Percentiles rank a stretch among this genome's conserved stretches.
phyloP scores from a whole-genome alignment of 352 stramenopile genomes.

The Globisporangium splendens region DNA sequence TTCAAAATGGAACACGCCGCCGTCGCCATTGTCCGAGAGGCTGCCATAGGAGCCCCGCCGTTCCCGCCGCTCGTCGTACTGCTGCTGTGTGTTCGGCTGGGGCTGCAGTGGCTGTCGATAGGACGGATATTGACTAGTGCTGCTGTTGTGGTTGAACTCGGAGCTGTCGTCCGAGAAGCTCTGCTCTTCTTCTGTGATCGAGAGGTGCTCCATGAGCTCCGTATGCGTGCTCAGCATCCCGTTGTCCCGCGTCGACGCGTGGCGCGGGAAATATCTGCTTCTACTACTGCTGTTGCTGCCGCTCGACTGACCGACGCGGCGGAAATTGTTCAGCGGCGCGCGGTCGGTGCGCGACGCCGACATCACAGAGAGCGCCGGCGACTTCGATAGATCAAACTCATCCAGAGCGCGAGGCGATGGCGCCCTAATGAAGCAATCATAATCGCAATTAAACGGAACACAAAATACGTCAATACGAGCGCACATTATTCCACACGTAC shows the following conservation, averaged over 20 bases:
- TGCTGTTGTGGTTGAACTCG: constrained; percentile 22
- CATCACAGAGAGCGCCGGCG: constrained; percentile 61
- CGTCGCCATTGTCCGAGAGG: constrained; percentile 42
- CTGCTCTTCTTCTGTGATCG: constrained; percentile 17
- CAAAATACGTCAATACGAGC: neutral
- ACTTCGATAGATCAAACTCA: constrained; percentile 74
- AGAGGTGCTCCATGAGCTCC: constrained; percentile 9
- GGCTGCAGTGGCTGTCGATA: constrained; percentile 2
- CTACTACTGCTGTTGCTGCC: constrained; percentile 7
- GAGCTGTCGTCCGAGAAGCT: constrained; percentile 13
- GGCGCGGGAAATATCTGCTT: constrained; percentile 1
- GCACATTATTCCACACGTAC: too few relatives aligned
- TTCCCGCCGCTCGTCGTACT: constrained; percentile 27
- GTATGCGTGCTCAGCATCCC: constrained; percentile 1
- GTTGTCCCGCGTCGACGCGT: neutral
- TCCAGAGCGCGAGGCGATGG: constrained; percentile 35
- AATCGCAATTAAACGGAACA: neutral
- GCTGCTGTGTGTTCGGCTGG: constrained; percentile 15
- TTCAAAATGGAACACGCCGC: constrained; percentile 77
- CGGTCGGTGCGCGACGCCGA: constrained; percentile 48
- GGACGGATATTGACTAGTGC: constrained; percentile 15
- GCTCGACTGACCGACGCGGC: constrained; percentile 9
- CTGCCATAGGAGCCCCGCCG: constrained; percentile 50
- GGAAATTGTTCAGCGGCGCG: constrained; percentile 12
- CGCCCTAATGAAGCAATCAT: constrained; percentile 3